Percentiles rank a stretch among this genome's conserved stretches.
Evolutionary conservation across 2,329 filamentous ascomycete genomes (phyloP).

Genomic region (Elsinoe arachidis): DNA sequence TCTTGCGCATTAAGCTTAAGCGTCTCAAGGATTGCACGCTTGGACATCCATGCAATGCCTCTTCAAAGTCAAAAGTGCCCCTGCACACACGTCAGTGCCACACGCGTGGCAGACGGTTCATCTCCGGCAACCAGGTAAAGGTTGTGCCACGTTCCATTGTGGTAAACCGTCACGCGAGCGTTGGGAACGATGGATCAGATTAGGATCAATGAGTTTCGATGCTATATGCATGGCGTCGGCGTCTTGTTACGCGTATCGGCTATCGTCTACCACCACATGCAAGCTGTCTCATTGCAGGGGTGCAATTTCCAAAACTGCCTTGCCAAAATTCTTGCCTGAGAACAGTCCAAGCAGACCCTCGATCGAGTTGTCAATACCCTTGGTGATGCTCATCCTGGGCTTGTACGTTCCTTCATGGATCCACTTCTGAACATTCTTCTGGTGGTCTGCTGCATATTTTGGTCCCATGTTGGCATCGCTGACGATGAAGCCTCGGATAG

Average conservation of each 20-base stretch:
- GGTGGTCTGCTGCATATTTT: slow-evolving; percentile 60
- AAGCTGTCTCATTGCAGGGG: slow-evolving; percentile 4
- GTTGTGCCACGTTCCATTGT: too few species aligned
- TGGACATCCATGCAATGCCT: too few species aligned
- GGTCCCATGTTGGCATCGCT: slow-evolving; percentile 55
- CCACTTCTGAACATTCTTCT: slow-evolving; percentile 68
- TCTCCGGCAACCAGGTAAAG: too few species aligned
- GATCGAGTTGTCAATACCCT: slow-evolving; percentile 68
- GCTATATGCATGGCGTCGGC: not conserved
- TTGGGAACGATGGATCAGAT: too few species aligned
- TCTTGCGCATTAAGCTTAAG: too few species aligned
- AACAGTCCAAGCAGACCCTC: slow-evolving; percentile 69
- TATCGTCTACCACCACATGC: not conserved
- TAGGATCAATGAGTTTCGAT: too few species aligned
- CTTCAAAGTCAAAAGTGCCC: too few species aligned
- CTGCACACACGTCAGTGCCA: too few species aligned
- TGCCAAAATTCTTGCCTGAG: slow-evolving; percentile 74
- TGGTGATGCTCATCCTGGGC: slow-evolving; percentile 57
- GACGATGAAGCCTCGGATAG: slow-evolving; percentile 70
- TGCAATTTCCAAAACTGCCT: slow-evolving; percentile 65
- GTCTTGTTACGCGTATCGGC: not conserved
- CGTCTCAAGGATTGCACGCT: too few species aligned
- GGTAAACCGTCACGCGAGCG: too few species aligned
- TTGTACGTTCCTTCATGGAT: slow-evolving; percentile 67
- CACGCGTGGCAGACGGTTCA: too few species aligned